Base-by-base conservation (phyloP, 805 yeast genomes). In the Lipomyces yamadae region DNA sequence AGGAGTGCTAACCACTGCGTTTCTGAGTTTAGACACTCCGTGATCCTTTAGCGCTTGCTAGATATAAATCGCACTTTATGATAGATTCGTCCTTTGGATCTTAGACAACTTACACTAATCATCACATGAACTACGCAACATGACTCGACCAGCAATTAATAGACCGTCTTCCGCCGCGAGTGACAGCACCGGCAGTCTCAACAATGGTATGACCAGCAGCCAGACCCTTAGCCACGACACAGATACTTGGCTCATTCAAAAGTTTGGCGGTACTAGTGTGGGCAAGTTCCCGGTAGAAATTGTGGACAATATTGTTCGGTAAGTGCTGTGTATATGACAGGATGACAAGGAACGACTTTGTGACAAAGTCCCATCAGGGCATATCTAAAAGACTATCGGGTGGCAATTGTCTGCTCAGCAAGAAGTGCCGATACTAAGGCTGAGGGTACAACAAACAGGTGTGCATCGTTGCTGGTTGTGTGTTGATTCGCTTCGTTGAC, bases 191-290 rank as follows among this genome's bases (percentile, higher is more conserved):
- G 34, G 29, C n/a, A 30, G 52, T 11, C 42, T n/a, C 45, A 55
- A 35, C 8, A 66, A 53, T 24, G 61, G 58, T 15, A 15, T 67
- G 67, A 56, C 60, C 7, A 61, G 67, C 58, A 62, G 67, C 60
- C 65, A 57, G 58, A 48, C 52, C 5, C 53, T 67, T 37, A 58
- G 42, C 32, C 55, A 37, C 35, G 50, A 30, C 52, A 18, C 60
- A 11, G 48, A 53, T 50, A 78, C 59, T 18, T 89, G 94, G 93
- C 78, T 90, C 2, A 90, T 95, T 5, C 99, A 95, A 78, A 95
- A 95, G 78, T 95, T 91, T 75, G 99, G 99, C 59, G 99, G 99
- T 62, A 95, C 99, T 15, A 88, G 95, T 58, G 97, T 95, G 39
- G 99, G 99, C 30, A 95, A 95, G 77, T 93, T 95, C 78, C 91